phyloP scores from a whole-genome alignment of 2,329 filamentous ascomycete species.

The Cylindrodendrum hubeiense region DNA sequence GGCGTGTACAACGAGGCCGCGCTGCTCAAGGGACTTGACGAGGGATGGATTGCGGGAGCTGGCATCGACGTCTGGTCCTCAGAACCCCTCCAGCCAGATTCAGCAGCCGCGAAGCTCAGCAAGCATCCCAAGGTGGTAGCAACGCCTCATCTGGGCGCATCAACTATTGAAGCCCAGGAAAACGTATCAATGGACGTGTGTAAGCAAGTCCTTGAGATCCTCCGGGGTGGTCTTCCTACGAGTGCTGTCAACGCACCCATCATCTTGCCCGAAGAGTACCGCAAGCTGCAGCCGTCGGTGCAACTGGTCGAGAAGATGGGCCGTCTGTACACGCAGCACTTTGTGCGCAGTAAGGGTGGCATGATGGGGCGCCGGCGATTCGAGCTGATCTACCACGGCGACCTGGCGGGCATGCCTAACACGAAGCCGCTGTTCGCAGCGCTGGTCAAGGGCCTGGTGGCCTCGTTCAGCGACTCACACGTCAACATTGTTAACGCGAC shows the following conservation, averaged over 20 bases:
- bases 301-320: constrained; percentile 84
- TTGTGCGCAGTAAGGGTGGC: constrained; percentile 56
- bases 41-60: constrained; percentile 79
- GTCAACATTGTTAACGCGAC: constrained; percentile 88
- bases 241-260: constrained; percentile 85
- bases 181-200: constrained; percentile 88
- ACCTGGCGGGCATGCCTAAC: constrained; percentile 77
- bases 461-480: constrained; percentile 75
- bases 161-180: constrained; percentile 85
- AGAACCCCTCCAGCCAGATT: constrained; percentile 71
- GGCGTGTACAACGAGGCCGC: constrained; percentile 85
- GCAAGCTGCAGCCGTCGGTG: constrained; percentile 82
- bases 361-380: constrained; percentile 74
- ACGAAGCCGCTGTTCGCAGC: constrained; percentile 85
- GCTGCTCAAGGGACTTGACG: constrained; percentile 76
- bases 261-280: constrained; percentile 84
- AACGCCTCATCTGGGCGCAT: constrained; percentile 84
- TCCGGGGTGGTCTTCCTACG: constrained; percentile 79
- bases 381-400: constrained; percentile 82
- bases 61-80: constrained; percentile 84
- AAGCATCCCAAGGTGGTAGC: constrained; percentile 79
- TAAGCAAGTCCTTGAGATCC: constrained; percentile 80
- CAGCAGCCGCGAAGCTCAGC: constrained; percentile 72
- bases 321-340: constrained; percentile 83
- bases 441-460: constrained; percentile 80